A percentile compares a stretch with the other conserved stretches of the same genome.
Evolutionary conservation across 139 green algal species (phyloP).

Genomic region (Volvox reticuliferus): DNA sequence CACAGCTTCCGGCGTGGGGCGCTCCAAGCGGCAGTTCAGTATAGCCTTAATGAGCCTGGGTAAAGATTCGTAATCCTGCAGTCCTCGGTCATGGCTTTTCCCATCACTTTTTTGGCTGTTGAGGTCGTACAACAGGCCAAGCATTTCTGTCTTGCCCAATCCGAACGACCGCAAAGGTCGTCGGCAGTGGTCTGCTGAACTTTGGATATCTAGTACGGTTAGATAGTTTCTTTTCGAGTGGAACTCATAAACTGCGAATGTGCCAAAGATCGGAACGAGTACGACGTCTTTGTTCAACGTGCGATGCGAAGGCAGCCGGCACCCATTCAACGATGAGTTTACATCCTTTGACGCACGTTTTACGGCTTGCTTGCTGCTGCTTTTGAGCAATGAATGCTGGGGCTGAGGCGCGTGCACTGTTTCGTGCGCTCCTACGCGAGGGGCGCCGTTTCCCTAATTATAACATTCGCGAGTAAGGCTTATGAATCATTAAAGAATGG

Average conservation of each 20-base stretch:
- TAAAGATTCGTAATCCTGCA: not conserved
- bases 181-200: not conserved
- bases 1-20: conserved; percentile 22
- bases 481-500: not conserved
- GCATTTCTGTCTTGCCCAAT: too few relatives aligned
- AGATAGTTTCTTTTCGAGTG: not conserved
- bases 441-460: conserved; percentile 79
- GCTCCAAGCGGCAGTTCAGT: not conserved
- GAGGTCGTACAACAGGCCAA: too few relatives aligned
- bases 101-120: too few relatives aligned
- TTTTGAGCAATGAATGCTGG: conserved; percentile 42
- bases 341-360: not conserved
- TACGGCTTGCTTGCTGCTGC: too few relatives aligned
- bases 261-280: not conserved
- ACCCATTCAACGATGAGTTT: too few relatives aligned
- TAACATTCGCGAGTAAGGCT: conserved; percentile 80
- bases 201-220: not conserved
- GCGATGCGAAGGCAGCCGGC: not conserved
- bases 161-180: too few relatives aligned
- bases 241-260: not conserved
- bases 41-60: not conserved
- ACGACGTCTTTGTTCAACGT: not conserved
- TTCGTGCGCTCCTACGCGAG: conserved; percentile 55
- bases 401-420: conserved; percentile 47
- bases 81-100: not conserved